These are phyloP conservation scores for Globisporangium cederbergense DNA, from an alignment of 352 stramenopile genomes.

Conservation along the genomic window DNA sequence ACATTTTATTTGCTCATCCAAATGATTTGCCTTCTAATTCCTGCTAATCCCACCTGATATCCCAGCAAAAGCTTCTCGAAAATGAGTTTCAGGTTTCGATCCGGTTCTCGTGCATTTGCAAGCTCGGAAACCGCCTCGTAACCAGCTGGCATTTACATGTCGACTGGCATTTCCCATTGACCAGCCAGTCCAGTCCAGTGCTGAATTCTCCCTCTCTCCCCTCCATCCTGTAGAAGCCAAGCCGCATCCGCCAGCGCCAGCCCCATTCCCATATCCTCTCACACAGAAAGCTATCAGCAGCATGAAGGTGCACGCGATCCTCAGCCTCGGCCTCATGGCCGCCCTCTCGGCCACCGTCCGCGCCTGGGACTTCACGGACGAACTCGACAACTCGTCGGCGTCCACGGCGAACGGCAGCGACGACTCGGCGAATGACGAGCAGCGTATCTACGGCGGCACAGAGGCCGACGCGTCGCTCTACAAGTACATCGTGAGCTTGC, in stretches of 20 bases:
- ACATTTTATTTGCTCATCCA: neutral
- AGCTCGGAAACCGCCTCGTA: neutral
- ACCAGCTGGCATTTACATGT: neutral
- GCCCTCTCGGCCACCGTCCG: slow-evolving; percentile 9
- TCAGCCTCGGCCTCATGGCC: slow-evolving; percentile 7
- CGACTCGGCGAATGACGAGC: slow-evolving; percentile 33
- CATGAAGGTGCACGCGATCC: slow-evolving; percentile 16
- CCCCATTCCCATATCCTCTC: neutral
- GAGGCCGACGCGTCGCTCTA: slow-evolving; percentile 48
- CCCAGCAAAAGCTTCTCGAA: neutral
- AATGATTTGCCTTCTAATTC: neutral
- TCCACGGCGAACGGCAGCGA: slow-evolving; percentile 16
- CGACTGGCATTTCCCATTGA: neutral
- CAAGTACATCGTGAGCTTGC: slow-evolving; percentile 58
- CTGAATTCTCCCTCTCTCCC: slow-evolving; percentile 3
- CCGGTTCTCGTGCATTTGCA: neutral
- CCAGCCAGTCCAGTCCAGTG: neutral
- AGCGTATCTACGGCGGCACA: slow-evolving; percentile 57
- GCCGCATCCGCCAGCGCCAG: no score
- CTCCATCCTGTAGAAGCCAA: neutral
- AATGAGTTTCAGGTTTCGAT: slow-evolving; percentile 2
- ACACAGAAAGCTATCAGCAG: neutral
- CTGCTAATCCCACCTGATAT: neutral
- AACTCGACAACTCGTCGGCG: slow-evolving; percentile 7
- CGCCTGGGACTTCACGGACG: slow-evolving; percentile 26